phyloP scores from a whole-genome alignment of 495 filamentous ascomycete species.

The Aspergillus heteromorphus region DNA sequence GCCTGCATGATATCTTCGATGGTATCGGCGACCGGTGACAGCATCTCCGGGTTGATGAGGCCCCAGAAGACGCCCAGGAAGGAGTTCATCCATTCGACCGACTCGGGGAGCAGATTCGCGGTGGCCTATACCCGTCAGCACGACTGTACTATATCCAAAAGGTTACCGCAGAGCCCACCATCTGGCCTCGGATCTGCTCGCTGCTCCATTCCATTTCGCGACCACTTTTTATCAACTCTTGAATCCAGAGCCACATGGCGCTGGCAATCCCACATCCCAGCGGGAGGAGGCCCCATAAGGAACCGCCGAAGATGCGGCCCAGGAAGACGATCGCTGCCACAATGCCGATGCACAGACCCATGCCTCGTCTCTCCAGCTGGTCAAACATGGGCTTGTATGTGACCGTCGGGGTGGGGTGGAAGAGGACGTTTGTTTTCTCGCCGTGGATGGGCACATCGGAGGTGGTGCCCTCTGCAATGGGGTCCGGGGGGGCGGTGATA shows the following conservation, averaged over 20 bases:
- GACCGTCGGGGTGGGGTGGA: slow-evolving; percentile 86
- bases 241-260: slow-evolving; percentile 82
- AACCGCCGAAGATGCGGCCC: slow-evolving; percentile 73
- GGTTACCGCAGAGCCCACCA: slow-evolving; percentile 50
- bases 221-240: slow-evolving; percentile 74
- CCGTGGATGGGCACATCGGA: slow-evolving; percentile 93
- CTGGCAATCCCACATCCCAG: slow-evolving; percentile 62
- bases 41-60: slow-evolving; percentile 90
- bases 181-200: slow-evolving; percentile 78
- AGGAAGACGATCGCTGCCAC: slow-evolving; percentile 67
- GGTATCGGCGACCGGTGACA: slow-evolving; percentile 63
- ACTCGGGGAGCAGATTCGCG: slow-evolving; percentile 86
- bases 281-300: slow-evolving; percentile 68
- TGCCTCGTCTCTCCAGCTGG: slow-evolving; percentile 65
- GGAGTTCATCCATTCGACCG: slow-evolving; percentile 92
- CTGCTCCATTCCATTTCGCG: slow-evolving; percentile 82
- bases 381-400: slow-evolving; percentile 82
- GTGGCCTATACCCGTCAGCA: slow-evolving; percentile 47
- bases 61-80: slow-evolving; percentile 79
- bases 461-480: slow-evolving; percentile 69
- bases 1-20: slow-evolving; percentile 96
- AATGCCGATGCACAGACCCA: slow-evolving; percentile 60
- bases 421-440: slow-evolving; percentile 93
- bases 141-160: neutral
- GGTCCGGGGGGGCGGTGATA: slow-evolving; percentile 85